Evolutionary conservation across 2,329 filamentous ascomycete genomes (phyloP).

Genomic region (Fusarium solani-melongenae): DNA sequence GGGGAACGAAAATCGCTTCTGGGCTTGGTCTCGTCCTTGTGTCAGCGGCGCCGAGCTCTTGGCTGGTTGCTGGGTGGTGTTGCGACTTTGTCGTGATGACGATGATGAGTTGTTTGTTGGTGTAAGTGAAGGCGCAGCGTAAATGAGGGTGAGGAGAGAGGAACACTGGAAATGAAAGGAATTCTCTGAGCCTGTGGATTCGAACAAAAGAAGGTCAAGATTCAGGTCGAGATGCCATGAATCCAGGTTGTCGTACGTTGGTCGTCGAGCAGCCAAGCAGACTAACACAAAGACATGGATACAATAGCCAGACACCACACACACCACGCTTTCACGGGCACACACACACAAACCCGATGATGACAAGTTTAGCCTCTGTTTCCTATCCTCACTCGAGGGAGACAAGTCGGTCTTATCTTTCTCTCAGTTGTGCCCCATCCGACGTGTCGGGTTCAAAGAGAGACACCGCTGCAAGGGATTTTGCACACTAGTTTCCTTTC

Average conservation of each 20-base stretch:
- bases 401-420: conserved; percentile 1
- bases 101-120: not conserved
- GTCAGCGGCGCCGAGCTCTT: conserved; percentile 35
- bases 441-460: not conserved
- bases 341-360: conserved; percentile 12
- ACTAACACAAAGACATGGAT: conserved; percentile 23
- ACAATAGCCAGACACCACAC: conserved; percentile 9
- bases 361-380: conserved; percentile 22
- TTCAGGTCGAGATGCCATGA: conserved; percentile 17
- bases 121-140: not conserved
- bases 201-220: not conserved
- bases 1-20: conserved; percentile 30
- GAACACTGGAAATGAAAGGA: not conserved
- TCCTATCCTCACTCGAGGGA: conserved; percentile 21
- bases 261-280: conserved; percentile 12
- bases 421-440: conserved; percentile 9
- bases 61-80: conserved; percentile 29
- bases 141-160: not conserved
- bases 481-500: not conserved
- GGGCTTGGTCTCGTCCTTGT: conserved; percentile 30
- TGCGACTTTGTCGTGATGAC: conserved; percentile 13
- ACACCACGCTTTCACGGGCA: conserved; percentile 1
- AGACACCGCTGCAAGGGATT: not conserved
- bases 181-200: not conserved
- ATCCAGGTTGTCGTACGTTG: conserved; percentile 18